Conservation (phyloP, 108 stramenopile genomes). For the Skeletonema grethae region DNA sequence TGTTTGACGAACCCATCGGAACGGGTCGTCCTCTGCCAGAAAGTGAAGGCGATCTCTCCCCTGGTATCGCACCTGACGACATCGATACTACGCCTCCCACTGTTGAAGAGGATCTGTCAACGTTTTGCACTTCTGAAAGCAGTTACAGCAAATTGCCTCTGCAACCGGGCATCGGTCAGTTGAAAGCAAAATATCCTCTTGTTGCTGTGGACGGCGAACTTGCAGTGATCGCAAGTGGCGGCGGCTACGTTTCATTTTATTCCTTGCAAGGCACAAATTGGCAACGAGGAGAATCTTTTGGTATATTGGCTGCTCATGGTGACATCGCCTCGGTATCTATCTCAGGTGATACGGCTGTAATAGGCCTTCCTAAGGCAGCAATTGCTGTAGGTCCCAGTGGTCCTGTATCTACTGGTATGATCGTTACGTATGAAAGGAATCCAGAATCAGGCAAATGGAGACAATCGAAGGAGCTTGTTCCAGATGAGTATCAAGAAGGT, state of each 20-base stretch:
- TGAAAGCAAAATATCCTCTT: conserved; percentile 5
- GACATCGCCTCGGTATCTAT: conserved; percentile 15
- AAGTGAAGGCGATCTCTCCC: not conserved
- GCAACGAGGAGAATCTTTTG: conserved; percentile 15
- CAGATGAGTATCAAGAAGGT: conserved; percentile 12
- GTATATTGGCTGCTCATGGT: conserved; percentile 10
- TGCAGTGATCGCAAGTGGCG: conserved; percentile 20
- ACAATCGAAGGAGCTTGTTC: conserved; percentile 12
- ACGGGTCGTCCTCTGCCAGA: not conserved
- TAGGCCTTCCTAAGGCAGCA: conserved; percentile 16
- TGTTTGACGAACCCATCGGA: not conserved
- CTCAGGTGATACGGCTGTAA: conserved; percentile 19
- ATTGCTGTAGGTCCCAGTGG: not conserved
- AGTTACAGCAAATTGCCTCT: not conserved
- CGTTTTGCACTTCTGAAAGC: not conserved
- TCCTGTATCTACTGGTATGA: conserved; percentile 11
- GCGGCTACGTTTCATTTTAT: conserved; percentile 25
- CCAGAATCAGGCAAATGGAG: conserved; percentile 9
- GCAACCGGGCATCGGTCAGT: conserved; percentile 2
- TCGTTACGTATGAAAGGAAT: conserved; percentile 22
- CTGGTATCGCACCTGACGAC: not conserved
- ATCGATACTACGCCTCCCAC: not conserved
- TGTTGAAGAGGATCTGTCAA: not conserved
- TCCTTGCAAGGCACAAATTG: conserved; percentile 5
- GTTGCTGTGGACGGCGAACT: conserved; percentile 23